A percentile compares a stretch with the other conserved stretches of the same genome.
These are phyloP conservation scores for Magnolia sinica DNA, from an alignment of 164 flowering plant genomes.

Conservation along the genomic window DNA sequence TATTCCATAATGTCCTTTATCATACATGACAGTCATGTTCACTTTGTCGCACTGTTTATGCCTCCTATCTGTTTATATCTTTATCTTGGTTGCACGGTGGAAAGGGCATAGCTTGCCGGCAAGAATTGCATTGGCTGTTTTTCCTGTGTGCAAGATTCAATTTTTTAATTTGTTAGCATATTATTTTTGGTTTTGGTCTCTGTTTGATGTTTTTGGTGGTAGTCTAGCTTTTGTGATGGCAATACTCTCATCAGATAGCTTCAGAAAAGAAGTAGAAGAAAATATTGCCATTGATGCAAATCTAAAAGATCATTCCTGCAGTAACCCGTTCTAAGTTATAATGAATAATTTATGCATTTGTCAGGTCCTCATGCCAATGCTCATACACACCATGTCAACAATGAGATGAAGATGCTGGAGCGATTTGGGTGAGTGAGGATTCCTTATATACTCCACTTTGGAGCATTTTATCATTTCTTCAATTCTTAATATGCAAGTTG, in stretches of 20 bases:
- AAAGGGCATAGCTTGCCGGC: too few relatives aligned
- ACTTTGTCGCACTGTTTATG: background rate
- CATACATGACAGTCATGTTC: background rate
- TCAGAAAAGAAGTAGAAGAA: too few relatives aligned
- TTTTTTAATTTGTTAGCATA: too few relatives aligned
- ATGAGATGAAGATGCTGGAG: slow-evolving; percentile 77
- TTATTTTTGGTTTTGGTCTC: too few relatives aligned
- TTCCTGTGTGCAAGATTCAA: too few relatives aligned
- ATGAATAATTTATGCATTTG: background rate
- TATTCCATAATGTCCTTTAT: background rate
- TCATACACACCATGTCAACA: slow-evolving; percentile 51
- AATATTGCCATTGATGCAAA: background rate
- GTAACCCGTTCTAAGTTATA: background rate
- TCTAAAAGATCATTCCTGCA: background rate
- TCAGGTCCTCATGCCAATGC: slow-evolving; percentile 81
- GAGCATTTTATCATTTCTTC: background rate
- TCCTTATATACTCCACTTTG: background rate
- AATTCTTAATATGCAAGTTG: background rate
- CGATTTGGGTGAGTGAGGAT: slow-evolving; percentile 61
- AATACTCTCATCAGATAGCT: too few relatives aligned
- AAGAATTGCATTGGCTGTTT: too few relatives aligned
- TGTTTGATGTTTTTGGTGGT: too few relatives aligned
- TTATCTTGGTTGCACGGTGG: background rate
- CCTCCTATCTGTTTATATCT: background rate
- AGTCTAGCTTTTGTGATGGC: too few relatives aligned